Evolutionary conservation across 2,329 filamentous ascomycete species (phyloP).

Genomic region (Cladosporium phlei): DNA sequence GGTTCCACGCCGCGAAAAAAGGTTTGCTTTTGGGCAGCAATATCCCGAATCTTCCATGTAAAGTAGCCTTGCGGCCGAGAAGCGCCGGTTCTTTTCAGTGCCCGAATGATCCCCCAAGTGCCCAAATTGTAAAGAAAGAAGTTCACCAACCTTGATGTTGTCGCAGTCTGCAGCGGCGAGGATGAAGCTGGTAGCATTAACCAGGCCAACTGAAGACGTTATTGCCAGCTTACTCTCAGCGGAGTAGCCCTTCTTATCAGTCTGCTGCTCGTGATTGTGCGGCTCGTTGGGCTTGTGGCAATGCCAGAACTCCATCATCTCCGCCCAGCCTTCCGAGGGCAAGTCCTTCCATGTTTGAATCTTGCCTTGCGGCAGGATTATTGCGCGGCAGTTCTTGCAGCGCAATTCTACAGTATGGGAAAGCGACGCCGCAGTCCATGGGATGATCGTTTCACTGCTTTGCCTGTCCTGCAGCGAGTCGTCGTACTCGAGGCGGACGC

Average conservation of each 20-base stretch:
- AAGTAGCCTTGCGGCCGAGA: slow-evolving; percentile 27
- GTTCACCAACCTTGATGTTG: slow-evolving; percentile 39
- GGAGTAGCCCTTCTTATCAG: slow-evolving; percentile 70
- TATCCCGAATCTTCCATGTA: slow-evolving; percentile 33
- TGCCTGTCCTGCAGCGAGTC: not conserved
- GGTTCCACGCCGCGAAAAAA: slow-evolving; percentile 18
- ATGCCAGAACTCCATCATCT: slow-evolving; percentile 99
- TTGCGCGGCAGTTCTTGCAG: slow-evolving; percentile 26
- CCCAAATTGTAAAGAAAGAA: slow-evolving; percentile 6
- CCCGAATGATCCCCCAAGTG: slow-evolving; percentile 19
- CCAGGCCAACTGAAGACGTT: slow-evolving; percentile 63
- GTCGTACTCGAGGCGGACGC: slow-evolving; percentile 48
- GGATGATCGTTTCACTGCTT: slow-evolving; percentile 32
- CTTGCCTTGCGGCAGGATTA: slow-evolving; percentile 33
- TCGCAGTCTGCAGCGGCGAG: slow-evolving; percentile 63
- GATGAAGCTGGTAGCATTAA: slow-evolving; percentile 75
- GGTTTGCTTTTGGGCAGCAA: slow-evolving; percentile 30
- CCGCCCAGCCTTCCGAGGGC: slow-evolving; percentile 95
- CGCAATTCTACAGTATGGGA: slow-evolving; percentile 21
- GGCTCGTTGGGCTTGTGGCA: slow-evolving; percentile 82
- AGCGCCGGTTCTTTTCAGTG: slow-evolving; percentile 34
- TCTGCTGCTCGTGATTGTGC: slow-evolving; percentile 40
- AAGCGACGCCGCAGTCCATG: slow-evolving; percentile 41
- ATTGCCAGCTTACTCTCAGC: slow-evolving; percentile 70
- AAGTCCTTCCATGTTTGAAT: slow-evolving; percentile 75